Base-by-base conservation (phyloP, 1,139 yeast species). In the Blastobotrys serpentis region DNA sequence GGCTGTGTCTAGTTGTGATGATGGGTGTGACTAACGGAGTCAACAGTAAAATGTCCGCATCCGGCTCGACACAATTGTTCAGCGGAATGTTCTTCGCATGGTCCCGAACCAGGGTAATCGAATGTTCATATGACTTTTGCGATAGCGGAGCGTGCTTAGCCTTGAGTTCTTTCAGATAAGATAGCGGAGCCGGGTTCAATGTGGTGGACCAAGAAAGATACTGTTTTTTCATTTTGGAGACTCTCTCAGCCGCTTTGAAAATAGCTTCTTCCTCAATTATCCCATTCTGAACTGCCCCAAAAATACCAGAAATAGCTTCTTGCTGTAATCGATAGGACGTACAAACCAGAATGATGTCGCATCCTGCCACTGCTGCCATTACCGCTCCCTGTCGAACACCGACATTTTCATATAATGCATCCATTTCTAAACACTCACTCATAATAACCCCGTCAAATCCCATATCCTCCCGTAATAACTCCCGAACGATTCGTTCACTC, bases 351-450 rank as follows among this genome's bases (percentile, higher is more conserved):
- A 82, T 79, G 57, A 81, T 70, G 60, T 82, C 86, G 64, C 86
- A 82, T 0, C 85, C 84, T 1, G 86, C 86, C 51, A 76, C 73
- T 3, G 80, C 68, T 0, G 86, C 83, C 61, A 80, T 68, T 1
- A 79, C 75, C 0, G 82, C 83, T 4, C 86, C 86, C 60, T 82
- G 86, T 2, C 84, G 81, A 36, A 82, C 71, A 1, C 87, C 87
- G 23, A 81, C 77, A 14, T 81, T 78, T 50, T 78, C 81, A 60
- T 78, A 79, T 30, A 82, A 65, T 0, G 85, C 79, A 51, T 81
- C 85, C 81, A 81, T 75, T 57, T 81, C 86, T 45, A 82, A 66
- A 59, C 86, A 81, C 58, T 81, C 87, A 54, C 81, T 73, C 7
- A 81, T 69, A n/a, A 79, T 83, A 32, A 81, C 74, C 1, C 86